These are phyloP conservation scores for Volvariella volvacea DNA, from an alignment of 1,284 basidiomycete genomes.

Conservation along the genomic window DNA sequence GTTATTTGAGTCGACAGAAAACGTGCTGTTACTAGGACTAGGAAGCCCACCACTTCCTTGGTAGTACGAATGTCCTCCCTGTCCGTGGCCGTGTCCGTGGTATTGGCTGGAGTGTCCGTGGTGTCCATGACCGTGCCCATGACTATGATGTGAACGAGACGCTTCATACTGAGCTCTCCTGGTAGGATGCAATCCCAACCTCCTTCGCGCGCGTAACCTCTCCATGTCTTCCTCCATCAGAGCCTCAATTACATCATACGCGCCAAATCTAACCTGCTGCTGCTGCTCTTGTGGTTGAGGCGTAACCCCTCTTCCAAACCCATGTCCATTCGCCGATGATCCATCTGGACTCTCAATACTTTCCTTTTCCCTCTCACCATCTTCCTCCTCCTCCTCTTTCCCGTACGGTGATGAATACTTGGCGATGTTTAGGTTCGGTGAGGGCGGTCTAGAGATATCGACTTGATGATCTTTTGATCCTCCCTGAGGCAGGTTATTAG, in stretches of 20 bases:
- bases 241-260: slow-evolving; percentile 78
- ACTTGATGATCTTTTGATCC: slow-evolving; percentile 28
- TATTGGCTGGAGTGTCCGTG: slow-evolving; percentile 27
- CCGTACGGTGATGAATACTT: slow-evolving; percentile 74
- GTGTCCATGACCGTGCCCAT: slow-evolving; percentile 14
- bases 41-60: slow-evolving; percentile 30
- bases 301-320: slow-evolving; percentile 17
- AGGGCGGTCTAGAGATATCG: slow-evolving; percentile 59
- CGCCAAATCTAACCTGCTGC: slow-evolving; percentile 41
- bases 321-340: background rate
- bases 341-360: background rate
- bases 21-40: slow-evolving; percentile 69
- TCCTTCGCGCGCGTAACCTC: slow-evolving; percentile 65
- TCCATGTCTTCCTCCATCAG: slow-evolving; percentile 91
- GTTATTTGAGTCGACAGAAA: slow-evolving; percentile 59
- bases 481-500: slow-evolving; percentile 12
- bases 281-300: slow-evolving; percentile 16
- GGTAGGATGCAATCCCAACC: slow-evolving; percentile 25
- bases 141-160: slow-evolving; percentile 5
- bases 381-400: slow-evolving; percentile 20
- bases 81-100: slow-evolving; percentile 15
- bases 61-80: slow-evolving; percentile 17
- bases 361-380: too few species aligned
- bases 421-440: slow-evolving; percentile 69
- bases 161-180: slow-evolving; percentile 23